Percentiles rank a stretch among this genome's conserved stretches.
phyloP scores from a whole-genome alignment of 805 yeast genomes.

The Clavispora asparagi region DNA sequence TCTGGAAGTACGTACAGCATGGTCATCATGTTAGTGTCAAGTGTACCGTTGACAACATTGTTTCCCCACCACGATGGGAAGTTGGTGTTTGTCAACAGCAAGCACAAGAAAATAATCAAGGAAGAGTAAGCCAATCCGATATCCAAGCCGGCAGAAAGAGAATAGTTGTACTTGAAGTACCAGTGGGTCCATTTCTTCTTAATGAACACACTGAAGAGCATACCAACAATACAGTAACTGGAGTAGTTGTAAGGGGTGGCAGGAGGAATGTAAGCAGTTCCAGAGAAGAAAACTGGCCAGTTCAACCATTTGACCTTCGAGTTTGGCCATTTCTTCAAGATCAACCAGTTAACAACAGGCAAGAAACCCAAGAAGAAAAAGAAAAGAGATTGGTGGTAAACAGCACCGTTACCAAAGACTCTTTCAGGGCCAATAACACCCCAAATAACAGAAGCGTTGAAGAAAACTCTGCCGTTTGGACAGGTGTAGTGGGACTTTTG shows the following conservation, averaged over 20 bases:
- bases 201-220: conserved; percentile 33
- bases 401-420: conserved; percentile 12
- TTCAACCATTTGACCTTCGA: conserved; percentile 25
- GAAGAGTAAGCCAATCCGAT: conserved; percentile 39
- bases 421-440: conserved; percentile 34
- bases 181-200: conserved; percentile 39
- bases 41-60: conserved; percentile 34
- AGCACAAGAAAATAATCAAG: conserved; percentile 34
- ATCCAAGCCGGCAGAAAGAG: conserved; percentile 42
- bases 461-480: conserved; percentile 38
- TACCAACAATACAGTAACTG: conserved; percentile 41
- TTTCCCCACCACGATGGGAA: conserved; percentile 66
- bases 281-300: conserved; percentile 41
- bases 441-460: conserved; percentile 42
- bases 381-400: conserved; percentile 19
- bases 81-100: conserved; percentile 17
- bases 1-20: conserved; percentile 21
- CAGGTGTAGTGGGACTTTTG: conserved; percentile 32
- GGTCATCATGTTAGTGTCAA: conserved; percentile 33
- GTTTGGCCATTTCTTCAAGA: conserved; percentile 40
- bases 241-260: conserved; percentile 67
- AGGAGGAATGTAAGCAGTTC: conserved; percentile 64
- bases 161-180: conserved; percentile 42
- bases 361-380: conserved; percentile 35
- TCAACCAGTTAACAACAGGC: conserved; percentile 34